Percentiles rank a stretch among this genome's conserved stretches.
Conservation (phyloP, 2,329 filamentous ascomycete genomes). For the Onygenales sp. region DNA sequence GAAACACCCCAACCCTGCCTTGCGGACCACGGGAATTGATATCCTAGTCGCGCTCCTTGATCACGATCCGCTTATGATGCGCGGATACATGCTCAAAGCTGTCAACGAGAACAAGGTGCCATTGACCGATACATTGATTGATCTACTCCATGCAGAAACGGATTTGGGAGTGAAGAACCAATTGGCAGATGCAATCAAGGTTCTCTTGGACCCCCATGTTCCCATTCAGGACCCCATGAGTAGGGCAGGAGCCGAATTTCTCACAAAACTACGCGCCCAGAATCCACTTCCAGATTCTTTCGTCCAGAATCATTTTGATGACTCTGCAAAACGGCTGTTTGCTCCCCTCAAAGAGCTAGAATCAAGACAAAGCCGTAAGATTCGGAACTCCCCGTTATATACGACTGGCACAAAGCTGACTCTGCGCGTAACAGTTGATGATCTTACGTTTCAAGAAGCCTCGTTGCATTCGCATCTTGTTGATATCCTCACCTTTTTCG, state of each 20-base stretch:
- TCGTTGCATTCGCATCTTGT: conserved; percentile 86
- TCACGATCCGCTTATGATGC: conserved; percentile 89
- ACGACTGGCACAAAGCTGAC: conserved; percentile 6
- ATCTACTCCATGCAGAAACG: conserved; percentile 79
- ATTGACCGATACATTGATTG: conserved; percentile 84
- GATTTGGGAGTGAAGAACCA: conserved; percentile 94
- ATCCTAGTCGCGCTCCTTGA: conserved; percentile 91
- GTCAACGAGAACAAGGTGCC: conserved; percentile 78
- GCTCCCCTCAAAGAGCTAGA: conserved; percentile 76
- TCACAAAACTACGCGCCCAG: conserved; percentile 51
- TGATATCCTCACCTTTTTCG: conserved; percentile 88
- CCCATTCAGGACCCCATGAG: conserved; percentile 49
- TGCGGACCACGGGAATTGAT: conserved; percentile 86
- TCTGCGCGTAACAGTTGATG: conserved; percentile 43
- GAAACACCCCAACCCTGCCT: conserved; percentile 70
- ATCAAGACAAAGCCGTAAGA: conserved; percentile 46
- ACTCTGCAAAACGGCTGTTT: conserved; percentile 76
- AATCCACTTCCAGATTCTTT: conserved; percentile 77
- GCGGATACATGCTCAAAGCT: conserved; percentile 84
- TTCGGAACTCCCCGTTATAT: background rate
- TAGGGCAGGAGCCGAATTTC: conserved; percentile 57
- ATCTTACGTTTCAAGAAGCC: conserved; percentile 72
- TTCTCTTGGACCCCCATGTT: conserved; percentile 68
- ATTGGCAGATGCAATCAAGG: conserved; percentile 89
- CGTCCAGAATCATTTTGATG: conserved; percentile 80